Percentiles rank a stretch among this genome's conserved stretches.
Evolutionary conservation across 169 alveolate species (phyloP).

Genomic region (Cryptosporidium viatorum): DNA sequence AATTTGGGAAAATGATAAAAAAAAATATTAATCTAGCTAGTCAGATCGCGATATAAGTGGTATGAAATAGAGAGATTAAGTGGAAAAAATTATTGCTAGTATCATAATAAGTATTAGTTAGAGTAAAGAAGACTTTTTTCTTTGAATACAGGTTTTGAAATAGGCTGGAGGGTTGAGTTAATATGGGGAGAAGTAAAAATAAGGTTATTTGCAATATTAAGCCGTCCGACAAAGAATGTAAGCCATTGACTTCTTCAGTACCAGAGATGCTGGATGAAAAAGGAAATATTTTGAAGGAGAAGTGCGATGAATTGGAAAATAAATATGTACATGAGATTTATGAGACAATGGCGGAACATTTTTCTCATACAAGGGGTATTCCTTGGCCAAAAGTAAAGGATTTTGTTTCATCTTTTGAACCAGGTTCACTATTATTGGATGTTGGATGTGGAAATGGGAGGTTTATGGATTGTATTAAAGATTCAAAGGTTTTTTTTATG

Average conservation of each 20-base stretch:
- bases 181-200: conserved; percentile 21
- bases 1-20: background rate
- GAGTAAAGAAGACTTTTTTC: background rate
- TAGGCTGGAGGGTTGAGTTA: background rate
- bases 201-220: conserved; percentile 24
- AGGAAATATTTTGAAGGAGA: conserved; percentile 6
- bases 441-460: conserved; percentile 78
- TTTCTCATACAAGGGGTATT: conserved; percentile 74
- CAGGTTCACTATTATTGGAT: conserved; percentile 63
- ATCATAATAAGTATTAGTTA: background rate
- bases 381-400: conserved; percentile 75
- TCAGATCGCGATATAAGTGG: background rate
- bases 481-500: conserved; percentile 39
- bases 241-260: conserved; percentile 5
- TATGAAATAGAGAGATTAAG: background rate
- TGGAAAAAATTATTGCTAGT: background rate
- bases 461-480: conserved; percentile 61
- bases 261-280: conserved; percentile 51
- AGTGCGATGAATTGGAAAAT: conserved; percentile 17
- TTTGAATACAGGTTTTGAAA: background rate
- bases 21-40: background rate
- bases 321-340: conserved; percentile 73
- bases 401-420: conserved; percentile 68
- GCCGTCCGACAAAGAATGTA: conserved; percentile 60
- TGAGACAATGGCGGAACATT: conserved; percentile 76